Percentiles rank a stretch among this genome's conserved stretches.
phyloP scores from a whole-genome alignment of 352 stramenopile genomes.

The Globisporangium parvum region DNA sequence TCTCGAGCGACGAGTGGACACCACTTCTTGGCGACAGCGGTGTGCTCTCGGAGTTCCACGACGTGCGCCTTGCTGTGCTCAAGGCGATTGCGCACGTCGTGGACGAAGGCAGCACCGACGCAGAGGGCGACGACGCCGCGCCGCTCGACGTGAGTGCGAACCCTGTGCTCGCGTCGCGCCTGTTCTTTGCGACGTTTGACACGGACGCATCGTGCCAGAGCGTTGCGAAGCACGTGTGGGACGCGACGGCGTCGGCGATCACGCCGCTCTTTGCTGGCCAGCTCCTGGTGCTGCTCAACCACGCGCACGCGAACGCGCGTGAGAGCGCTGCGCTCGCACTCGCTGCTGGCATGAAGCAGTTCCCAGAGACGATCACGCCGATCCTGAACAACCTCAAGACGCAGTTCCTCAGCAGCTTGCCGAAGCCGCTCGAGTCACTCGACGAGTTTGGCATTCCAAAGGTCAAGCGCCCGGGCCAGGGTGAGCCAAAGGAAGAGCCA shows the following conservation, averaged over 20 bases:
- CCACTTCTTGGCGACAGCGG: conserved; percentile 66
- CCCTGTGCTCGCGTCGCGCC: conserved; percentile 42
- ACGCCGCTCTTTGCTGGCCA: conserved; percentile 56
- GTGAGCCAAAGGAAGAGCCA: conserved; percentile 49
- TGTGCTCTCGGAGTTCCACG: conserved; percentile 51
- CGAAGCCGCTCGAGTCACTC: conserved; percentile 45
- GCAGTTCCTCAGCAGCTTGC: conserved; percentile 53
- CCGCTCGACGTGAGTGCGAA: conserved; percentile 29
- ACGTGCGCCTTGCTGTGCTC: conserved; percentile 52
- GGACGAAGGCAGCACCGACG: conserved; percentile 12
- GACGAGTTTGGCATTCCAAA: conserved; percentile 74
- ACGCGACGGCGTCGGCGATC: conserved; percentile 37
- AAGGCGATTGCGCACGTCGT: conserved; percentile 53
- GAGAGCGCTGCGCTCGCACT: conserved; percentile 73
- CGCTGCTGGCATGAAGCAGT: conserved; percentile 74
- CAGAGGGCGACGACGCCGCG: conserved; percentile 18
- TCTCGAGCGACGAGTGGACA: conserved; percentile 57
- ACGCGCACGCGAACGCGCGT: conserved; percentile 68
- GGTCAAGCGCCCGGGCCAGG: conserved; percentile 47
- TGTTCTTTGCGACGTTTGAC: conserved; percentile 72
- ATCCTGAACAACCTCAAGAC: conserved; percentile 64
- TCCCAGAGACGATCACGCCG: conserved; percentile 63
- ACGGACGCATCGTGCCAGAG: conserved; percentile 43
- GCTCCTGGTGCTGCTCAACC: conserved; percentile 68
- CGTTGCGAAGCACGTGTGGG: conserved; percentile 64